Evolutionary conservation across 305 asterid species (phyloP).

Genomic region (Solanum chacoense): DNA sequence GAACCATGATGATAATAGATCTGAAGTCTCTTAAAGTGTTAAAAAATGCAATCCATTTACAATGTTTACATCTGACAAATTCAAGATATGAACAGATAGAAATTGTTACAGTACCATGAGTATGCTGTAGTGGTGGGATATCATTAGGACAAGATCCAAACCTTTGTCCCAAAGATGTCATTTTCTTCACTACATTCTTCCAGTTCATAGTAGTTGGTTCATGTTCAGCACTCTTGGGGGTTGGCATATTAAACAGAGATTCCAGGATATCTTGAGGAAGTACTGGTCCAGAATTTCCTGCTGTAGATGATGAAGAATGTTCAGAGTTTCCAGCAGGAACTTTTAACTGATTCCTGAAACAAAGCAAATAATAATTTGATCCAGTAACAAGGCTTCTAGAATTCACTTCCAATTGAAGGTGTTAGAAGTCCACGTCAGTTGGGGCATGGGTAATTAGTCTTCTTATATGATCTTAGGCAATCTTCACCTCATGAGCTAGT

Average conservation of each 20-base stretch:
- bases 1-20: not conserved
- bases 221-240: constrained; percentile 59
- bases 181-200: constrained; percentile 75
- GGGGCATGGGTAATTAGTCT: not conserved
- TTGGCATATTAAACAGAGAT: constrained; percentile 78
- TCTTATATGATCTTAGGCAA: not conserved
- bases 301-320: constrained; percentile 23
- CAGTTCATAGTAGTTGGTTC: constrained; percentile 80
- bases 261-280: constrained; percentile 69
- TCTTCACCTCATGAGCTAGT: not conserved
- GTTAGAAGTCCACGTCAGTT: not conserved
- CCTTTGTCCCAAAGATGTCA: constrained; percentile 58
- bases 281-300: constrained; percentile 30
- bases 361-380: constrained; percentile 14
- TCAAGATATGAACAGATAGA: constrained; percentile 1
- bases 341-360: constrained; percentile 42
- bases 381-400: not conserved
- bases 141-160: constrained; percentile 26
- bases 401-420: not conserved
- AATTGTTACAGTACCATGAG: constrained; percentile 29
- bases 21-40: not conserved
- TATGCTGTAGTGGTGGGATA: constrained; percentile 20
- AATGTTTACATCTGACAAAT: not conserved
- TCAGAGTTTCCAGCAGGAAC: constrained; percentile 21
- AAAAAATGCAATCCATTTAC: not conserved